Evolutionary conservation across 2,329 filamentous ascomycete species (phyloP), one percentile per base, ranked within the genome.

Genomic region (Trichophyton rubrum): DNA sequence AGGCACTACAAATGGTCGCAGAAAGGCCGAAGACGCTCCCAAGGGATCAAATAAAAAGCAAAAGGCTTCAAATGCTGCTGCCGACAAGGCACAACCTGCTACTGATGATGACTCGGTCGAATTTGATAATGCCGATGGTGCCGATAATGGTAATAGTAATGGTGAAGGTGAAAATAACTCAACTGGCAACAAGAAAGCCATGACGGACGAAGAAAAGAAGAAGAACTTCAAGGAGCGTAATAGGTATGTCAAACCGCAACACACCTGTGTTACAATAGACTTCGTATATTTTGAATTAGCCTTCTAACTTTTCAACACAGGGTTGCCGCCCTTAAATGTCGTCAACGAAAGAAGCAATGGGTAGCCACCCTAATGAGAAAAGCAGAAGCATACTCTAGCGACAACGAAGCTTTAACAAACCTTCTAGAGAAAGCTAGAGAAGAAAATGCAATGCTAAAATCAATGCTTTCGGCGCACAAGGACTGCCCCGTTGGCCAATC

Each of bases 331-430:
- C 80, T 99, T 62, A 99, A 99, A 72, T 99, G 93, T 74, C 87
- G 93, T 63, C 93, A 99, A 74, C 85, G 93, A 20, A 99, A 99
- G 81, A 99, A 99, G 81, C 93, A 97, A 72, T 99, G 93, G 93
- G 82, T 97, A 61, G 88, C 89, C 35, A 97, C 96, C 67, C 81
- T 99, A 1, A 93, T 99, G 73, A 84, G 84, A 60, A 97, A 97
- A 74, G 92, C 97, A 15, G 93, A 99, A 73, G 81, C 95, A 66
- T 97, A 90, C 70, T 91, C 87, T 64, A 86, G 82, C 0, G 93
- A 99, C 74, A 97, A 97, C 65, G 93, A 99, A 69, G 85, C 85
- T 1, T 80, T 99, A 38, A 89, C 86, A 17, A 81, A 85, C 2
- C 92, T 93, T 64, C 90, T 97, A 62, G 87, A 87, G 1, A 85